A percentile compares a stretch with the other conserved stretches of the same genome.
These are phyloP conservation scores for Aleurites moluccanus DNA, from an alignment of 441 rosid genomes.

Conservation along the genomic window DNA sequence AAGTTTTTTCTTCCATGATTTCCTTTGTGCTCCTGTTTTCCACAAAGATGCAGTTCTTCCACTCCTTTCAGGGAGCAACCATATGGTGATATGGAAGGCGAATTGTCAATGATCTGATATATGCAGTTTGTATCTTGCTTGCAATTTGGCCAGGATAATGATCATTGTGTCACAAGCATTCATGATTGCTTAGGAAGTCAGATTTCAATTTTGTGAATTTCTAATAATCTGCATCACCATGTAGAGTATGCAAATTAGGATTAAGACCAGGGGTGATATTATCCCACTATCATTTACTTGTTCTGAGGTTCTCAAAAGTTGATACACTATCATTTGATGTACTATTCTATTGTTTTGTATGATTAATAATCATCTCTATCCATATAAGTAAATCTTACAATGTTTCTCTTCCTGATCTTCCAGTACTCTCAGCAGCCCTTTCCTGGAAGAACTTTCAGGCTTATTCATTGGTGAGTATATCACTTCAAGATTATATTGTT, in stretches of 20 bases:
- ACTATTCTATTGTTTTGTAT: neutral
- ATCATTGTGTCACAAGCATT: neutral
- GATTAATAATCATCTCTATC: constrained; percentile 5
- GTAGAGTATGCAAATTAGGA: neutral
- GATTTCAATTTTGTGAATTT: neutral
- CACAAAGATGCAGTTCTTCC: neutral
- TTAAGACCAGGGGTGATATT: neutral
- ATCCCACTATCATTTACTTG: neutral
- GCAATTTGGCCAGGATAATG: neutral
- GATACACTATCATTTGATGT: neutral
- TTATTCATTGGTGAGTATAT: constrained; percentile 54
- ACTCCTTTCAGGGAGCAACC: neutral
- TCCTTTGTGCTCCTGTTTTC: neutral
- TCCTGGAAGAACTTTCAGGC: constrained; percentile 70
- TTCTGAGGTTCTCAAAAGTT: neutral
- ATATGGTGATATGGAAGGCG: neutral
- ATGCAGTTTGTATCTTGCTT: neutral
- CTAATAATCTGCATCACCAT: neutral
- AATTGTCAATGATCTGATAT: neutral
- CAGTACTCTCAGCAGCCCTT: constrained; percentile 75
- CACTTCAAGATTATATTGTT: constrained; percentile 4
- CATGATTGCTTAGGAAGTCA: neutral
- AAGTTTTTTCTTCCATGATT: neutral
- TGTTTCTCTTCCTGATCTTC: constrained; percentile 28
- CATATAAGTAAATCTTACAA: neutral